phyloP scores from a whole-genome alignment of 768 basidiomycete genomes.

The Termitomyces sp. region DNA sequence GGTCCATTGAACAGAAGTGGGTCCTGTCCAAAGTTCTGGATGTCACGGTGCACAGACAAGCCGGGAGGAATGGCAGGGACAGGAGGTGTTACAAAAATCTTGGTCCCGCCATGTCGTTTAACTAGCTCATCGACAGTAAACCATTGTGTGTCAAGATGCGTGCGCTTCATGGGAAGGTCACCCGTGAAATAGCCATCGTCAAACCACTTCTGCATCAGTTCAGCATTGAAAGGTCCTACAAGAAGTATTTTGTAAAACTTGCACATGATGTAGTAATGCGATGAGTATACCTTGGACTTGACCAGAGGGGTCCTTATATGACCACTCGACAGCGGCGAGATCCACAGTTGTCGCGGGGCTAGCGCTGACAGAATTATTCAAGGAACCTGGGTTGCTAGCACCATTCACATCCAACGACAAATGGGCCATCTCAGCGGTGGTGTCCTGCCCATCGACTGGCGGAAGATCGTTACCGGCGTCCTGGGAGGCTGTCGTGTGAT shows the following conservation, averaged over 20 bases:
- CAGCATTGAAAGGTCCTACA: slow-evolving; percentile 85
- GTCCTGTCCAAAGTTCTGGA: slow-evolving; percentile 40
- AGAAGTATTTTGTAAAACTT: slow-evolving; percentile 4
- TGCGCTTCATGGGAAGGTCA: slow-evolving; percentile 82
- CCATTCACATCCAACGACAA: slow-evolving; percentile 17
- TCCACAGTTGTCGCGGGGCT: slow-evolving; percentile 49
- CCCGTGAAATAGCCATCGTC: slow-evolving; percentile 85
- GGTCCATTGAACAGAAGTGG: slow-evolving; percentile 50
- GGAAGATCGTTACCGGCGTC: background rate
- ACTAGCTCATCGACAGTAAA: slow-evolving; percentile 60
- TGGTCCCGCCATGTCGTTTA: slow-evolving; percentile 49
- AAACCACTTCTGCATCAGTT: slow-evolving; percentile 93
- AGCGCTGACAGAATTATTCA: slow-evolving; percentile 6
- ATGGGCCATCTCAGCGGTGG: slow-evolving; percentile 14
- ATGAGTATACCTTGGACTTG: slow-evolving; percentile 73
- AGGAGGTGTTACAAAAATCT: slow-evolving; percentile 62
- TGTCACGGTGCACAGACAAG: slow-evolving; percentile 41
- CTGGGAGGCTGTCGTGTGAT: slow-evolving; percentile 2
- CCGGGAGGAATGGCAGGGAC: slow-evolving; percentile 51
- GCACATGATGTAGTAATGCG: slow-evolving; percentile 7
- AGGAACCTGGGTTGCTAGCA: slow-evolving; percentile 18
- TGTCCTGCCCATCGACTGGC: background rate
- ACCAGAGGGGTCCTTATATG: slow-evolving; percentile 91
- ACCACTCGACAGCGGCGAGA: slow-evolving; percentile 75
- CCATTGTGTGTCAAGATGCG: slow-evolving; percentile 68